These are phyloP conservation scores for Suillus paluster DNA, from an alignment of 768 basidiomycete species.

Conservation along the genomic window DNA sequence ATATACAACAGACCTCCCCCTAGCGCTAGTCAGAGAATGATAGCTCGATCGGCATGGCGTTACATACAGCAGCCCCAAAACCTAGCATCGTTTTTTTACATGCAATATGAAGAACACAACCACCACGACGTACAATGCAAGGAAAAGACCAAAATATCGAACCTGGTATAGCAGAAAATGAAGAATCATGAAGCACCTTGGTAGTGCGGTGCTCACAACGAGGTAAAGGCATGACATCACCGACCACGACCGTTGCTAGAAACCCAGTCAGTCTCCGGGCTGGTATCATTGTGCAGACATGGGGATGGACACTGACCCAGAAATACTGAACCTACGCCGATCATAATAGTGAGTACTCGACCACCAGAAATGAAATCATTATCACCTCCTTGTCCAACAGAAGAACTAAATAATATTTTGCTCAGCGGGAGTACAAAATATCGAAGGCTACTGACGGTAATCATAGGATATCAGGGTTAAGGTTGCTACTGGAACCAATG, in stretches of 20 bases:
- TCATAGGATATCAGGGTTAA: neutral
- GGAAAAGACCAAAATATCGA: conserved; percentile 4
- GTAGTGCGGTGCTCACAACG: neutral
- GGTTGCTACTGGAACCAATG: neutral
- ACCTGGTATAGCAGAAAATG: neutral
- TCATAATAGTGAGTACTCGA: neutral
- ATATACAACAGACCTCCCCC: conserved; percentile 5
- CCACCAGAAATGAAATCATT: neutral
- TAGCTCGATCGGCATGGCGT: no score
- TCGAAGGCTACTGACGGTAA: neutral
- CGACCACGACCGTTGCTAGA: neutral
- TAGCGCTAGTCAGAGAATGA: neutral
- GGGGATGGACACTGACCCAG: neutral
- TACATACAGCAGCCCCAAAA: neutral
- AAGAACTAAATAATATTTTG: neutral
- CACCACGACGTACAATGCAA: neutral
- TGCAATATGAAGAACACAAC: neutral
- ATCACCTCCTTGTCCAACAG: neutral
- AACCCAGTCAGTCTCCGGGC: neutral
- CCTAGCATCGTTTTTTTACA: no score
- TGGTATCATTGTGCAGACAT: neutral
- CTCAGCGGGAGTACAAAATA: neutral
- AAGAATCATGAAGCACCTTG: no score
- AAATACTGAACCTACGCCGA: neutral
- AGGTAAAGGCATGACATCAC: conserved; percentile 5